Conservation (phyloP, 805 yeast genomes). For the Ogataea parapolymorpha region DNA sequence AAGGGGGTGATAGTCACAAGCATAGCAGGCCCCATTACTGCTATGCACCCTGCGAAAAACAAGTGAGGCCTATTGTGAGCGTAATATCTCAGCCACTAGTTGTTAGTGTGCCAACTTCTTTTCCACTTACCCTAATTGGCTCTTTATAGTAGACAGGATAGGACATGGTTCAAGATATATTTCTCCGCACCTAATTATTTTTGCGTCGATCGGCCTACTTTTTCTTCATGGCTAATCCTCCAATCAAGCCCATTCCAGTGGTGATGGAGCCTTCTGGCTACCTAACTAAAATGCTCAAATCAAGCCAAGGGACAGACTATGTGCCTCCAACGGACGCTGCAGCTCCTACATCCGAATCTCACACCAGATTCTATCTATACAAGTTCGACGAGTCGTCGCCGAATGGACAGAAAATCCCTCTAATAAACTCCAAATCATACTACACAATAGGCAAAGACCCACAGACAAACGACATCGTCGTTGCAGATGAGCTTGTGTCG, state of each 20-base stretch:
- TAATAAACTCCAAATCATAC: slow-evolving; percentile 25
- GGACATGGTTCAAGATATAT: slow-evolving; percentile 16
- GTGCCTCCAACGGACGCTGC: slow-evolving; percentile 21
- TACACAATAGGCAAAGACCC: slow-evolving; percentile 26
- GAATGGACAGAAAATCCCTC: slow-evolving; percentile 15
- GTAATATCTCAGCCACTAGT: slow-evolving; percentile 69
- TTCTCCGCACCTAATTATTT: slow-evolving; percentile 7
- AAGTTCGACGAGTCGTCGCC: slow-evolving; percentile 15
- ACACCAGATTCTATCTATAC: slow-evolving; percentile 17
- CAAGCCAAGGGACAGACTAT: slow-evolving; percentile 3
- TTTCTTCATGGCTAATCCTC: slow-evolving; percentile 5
- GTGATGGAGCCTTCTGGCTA: slow-evolving; percentile 23
- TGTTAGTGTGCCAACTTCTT: slow-evolving; percentile 1
- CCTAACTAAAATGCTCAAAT: slow-evolving; percentile 6
- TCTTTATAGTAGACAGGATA: slow-evolving; percentile 58
- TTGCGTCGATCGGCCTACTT: slow-evolving; percentile 6
- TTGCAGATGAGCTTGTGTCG: slow-evolving; percentile 23
- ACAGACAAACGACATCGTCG: slow-evolving; percentile 18
- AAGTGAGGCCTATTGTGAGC: slow-evolving; percentile 76
- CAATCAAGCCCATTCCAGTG: slow-evolving; percentile 15
- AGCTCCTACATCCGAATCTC: slow-evolving; percentile 13
- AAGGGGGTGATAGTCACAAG: slow-evolving; percentile 58
- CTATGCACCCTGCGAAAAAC: slow-evolving; percentile 61
- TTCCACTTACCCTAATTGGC: slow-evolving; percentile 56
- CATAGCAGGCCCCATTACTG: slow-evolving; percentile 64